Base-by-base conservation (phyloP, 805 yeast species). In the Danielia reshetovae region DNA sequence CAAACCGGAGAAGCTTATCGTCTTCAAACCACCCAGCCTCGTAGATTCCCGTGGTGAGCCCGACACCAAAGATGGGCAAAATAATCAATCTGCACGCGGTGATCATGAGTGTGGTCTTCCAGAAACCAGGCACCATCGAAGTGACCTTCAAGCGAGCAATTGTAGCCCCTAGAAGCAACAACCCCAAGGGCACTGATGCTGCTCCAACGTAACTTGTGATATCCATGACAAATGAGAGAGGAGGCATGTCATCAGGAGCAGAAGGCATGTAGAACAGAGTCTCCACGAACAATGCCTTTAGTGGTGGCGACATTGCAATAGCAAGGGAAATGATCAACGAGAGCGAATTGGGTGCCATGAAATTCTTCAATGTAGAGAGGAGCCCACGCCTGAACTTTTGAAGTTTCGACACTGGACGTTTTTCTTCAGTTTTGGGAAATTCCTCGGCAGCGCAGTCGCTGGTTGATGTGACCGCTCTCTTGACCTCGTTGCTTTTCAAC, bases 191-290 rank as follows among this genome's bases (percentile, higher is more conserved):
- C 22, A 90, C 95, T 32, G 85, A 77, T 0, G 96, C 96, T 18
- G 77, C 77, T 0, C 96, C 96, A 6, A 90, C 65, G 53, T 90
- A 90, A 2, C 75, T 54, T 0, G 90, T 70, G 45, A 81, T 77
- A 53, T 90, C 96, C 77, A 90, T 84, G 4, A 89, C 36, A 45
- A 89, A 89, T 23, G 86, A 86, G 19, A 90, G 65, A 0, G 94
- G 89, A 0, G 97, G 97, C 36, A 70, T 67, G 1, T 70, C 68
- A 57, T 90, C 97, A 0, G 97, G 97, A 0, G 97, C 97, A 32
- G 72, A 49, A 6, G 75, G 82, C 18, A 88, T 70, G 40, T 71
- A 58, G 13, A 70, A 71, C 17, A 60, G 52, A 14, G 75, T 74
- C 1, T 50, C 45, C 7, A 79, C 81, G 52, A 85, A 86, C 12